These are phyloP conservation scores for Pneumocystis jirovecii DNA, from an alignment of 1,139 yeast genomes.

Conservation along the genomic window DNA sequence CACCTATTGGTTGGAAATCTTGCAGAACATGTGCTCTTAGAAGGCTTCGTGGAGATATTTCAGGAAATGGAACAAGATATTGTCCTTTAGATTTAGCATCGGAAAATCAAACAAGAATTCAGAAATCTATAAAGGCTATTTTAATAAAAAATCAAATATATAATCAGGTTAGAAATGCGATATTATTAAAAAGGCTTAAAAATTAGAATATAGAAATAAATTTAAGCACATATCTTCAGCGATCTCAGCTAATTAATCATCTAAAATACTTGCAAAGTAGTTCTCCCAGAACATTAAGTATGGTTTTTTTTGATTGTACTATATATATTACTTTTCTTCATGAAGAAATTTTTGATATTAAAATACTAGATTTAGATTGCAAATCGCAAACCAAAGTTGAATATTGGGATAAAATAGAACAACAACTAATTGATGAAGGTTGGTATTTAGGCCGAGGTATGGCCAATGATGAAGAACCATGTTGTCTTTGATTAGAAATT, in stretches of 20 bases:
- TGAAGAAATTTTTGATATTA: not conserved
- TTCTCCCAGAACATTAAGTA: not conserved
- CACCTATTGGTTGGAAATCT: not conserved
- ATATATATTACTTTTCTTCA: not conserved
- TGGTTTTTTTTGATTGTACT: not conserved
- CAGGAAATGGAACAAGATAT: not conserved
- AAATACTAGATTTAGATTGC: not conserved
- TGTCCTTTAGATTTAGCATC: slow-evolving; percentile 1
- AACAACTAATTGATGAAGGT: not conserved
- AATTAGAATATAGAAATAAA: not conserved
- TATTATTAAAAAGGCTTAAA: not conserved
- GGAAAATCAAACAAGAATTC: not conserved
- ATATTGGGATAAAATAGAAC: not conserved
- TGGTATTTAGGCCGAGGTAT: not conserved
- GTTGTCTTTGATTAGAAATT: not conserved
- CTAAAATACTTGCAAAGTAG: not conserved
- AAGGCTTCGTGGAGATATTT: not conserved
- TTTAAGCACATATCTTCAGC: not conserved
- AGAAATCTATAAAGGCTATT: not conserved
- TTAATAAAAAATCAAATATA: not conserved
- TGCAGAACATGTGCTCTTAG: slow-evolving; percentile 1
- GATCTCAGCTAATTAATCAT: not conserved
- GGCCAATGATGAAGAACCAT: not conserved
- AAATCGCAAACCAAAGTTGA: not conserved
- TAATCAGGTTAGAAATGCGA: not conserved